These are phyloP conservation scores for Gossypium australe DNA, from an alignment of 345 rosid genomes.

Conservation along the genomic window DNA sequence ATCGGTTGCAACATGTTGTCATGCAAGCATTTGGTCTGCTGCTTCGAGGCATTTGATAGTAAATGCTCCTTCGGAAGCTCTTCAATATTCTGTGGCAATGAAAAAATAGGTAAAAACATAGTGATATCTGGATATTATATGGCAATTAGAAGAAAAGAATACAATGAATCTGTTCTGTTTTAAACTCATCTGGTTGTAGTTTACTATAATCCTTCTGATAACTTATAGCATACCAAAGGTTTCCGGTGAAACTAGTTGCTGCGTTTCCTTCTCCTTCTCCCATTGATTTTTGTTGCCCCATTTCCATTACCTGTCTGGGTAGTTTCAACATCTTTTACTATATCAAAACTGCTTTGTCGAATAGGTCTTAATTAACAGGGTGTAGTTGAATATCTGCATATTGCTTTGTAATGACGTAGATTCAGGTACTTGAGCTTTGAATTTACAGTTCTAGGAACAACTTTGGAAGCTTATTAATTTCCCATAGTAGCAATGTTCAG, in stretches of 20 bases:
- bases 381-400: neutral
- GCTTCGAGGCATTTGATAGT: neutral
- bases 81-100: constrained; percentile 6
- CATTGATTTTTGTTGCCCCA: neutral
- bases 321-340: neutral
- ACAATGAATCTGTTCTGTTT: neutral
- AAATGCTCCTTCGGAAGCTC: constrained; percentile 6
- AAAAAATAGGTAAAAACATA: constrained; percentile 20
- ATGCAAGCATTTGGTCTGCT: neutral
- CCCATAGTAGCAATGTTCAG: too few relatives aligned
- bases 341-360: neutral
- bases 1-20: neutral
- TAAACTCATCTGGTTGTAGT: constrained; percentile 12
- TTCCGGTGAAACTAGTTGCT: neutral
- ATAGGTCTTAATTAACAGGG: neutral
- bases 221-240: neutral
- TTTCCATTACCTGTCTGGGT: neutral
- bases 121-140: constrained; percentile 6
- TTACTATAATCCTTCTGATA: constrained; percentile 14
- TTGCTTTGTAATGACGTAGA: neutral
- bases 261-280: neutral
- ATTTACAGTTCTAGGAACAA: too few relatives aligned
- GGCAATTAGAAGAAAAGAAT: neutral
- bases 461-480: too few relatives aligned
- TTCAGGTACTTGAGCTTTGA: neutral